A percentile compares a stretch with the other conserved stretches of the same genome.
Evolutionary conservation across 805 yeast species (phyloP).

Genomic region (Saccharomycopsis fermentans): DNA sequence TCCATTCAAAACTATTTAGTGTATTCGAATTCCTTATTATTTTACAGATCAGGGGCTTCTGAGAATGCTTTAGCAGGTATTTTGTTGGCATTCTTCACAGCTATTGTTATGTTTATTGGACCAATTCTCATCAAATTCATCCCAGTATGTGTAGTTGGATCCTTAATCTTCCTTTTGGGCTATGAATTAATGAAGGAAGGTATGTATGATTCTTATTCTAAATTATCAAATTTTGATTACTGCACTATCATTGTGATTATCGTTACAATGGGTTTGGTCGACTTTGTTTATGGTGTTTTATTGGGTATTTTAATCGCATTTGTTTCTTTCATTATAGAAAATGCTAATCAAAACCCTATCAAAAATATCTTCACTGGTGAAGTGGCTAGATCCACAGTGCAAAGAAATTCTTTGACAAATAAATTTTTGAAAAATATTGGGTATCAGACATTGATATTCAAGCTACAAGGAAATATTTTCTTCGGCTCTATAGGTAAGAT

Average conservation of each 20-base stretch:
- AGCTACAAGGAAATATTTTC: conserved; percentile 80
- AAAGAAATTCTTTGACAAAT: conserved; percentile 83
- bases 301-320: conserved; percentile 89
- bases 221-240: conserved; percentile 69
- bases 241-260: conserved; percentile 77
- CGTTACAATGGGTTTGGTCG: conserved; percentile 91
- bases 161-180: conserved; percentile 82
- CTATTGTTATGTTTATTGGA: conserved; percentile 72
- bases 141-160: conserved; percentile 93
- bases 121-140: conserved; percentile 89
- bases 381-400: conserved; percentile 84
- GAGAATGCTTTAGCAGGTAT: conserved; percentile 83
- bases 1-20: conserved; percentile 92
- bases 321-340: conserved; percentile 88
- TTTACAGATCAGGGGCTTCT: conserved; percentile 83
- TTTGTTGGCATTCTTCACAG: conserved; percentile 77
- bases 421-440: conserved; percentile 80
- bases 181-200: conserved; percentile 86
- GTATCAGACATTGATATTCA: conserved; percentile 78
- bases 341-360: conserved; percentile 75
- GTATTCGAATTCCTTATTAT: conserved; percentile 85
- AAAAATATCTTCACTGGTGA: conserved; percentile 77
- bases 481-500: conserved; percentile 94
- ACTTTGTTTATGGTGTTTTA: conserved; percentile 85
- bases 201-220: conserved; percentile 71